These are phyloP conservation scores for Tetramitus jugosus DNA, from an alignment of 208 protist genomes.

Conservation along the genomic window DNA sequence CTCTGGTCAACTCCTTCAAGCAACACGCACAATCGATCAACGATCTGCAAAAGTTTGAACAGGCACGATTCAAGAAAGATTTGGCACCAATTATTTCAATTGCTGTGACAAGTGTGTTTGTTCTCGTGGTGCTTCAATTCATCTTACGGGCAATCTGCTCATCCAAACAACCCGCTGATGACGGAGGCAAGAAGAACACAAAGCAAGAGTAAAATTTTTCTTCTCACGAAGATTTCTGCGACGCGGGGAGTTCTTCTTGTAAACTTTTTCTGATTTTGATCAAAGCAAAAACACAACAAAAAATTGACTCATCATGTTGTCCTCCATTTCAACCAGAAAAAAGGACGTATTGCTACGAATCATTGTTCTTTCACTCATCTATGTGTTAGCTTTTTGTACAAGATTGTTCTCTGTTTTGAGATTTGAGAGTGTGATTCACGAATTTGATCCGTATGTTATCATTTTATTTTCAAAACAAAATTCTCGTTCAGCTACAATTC, in stretches of 20 bases:
- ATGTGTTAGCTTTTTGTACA: conserved; percentile 44
- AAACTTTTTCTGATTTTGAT: no score
- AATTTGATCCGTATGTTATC: conserved; percentile 54
- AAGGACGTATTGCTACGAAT: conserved; percentile 2
- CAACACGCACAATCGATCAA: conserved; percentile 5
- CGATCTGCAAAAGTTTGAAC: not conserved
- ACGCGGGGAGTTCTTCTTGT: no score
- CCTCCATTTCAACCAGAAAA: not conserved
- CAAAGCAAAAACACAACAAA: not conserved
- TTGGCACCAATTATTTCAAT: not conserved
- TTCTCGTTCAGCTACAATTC: no score
- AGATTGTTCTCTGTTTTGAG: conserved; percentile 54
- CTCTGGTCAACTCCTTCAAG: conserved; percentile 53
- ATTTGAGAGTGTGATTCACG: conserved; percentile 80
- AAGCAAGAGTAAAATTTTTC: no score
- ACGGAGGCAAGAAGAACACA: no score
- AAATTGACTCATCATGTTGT: not conserved
- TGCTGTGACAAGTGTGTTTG: not conserved
- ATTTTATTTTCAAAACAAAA: not conserved
- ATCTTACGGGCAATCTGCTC: no score
- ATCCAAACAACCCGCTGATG: no score
- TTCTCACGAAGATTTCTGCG: no score
- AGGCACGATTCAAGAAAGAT: not conserved
- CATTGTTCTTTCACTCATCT: conserved; percentile 3
- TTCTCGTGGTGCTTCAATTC: not conserved